Percentiles rank a stretch among this genome's conserved stretches.
Conservation (phyloP, 768 basidiomycete species). For the Gautieria morchelliformis region DNA sequence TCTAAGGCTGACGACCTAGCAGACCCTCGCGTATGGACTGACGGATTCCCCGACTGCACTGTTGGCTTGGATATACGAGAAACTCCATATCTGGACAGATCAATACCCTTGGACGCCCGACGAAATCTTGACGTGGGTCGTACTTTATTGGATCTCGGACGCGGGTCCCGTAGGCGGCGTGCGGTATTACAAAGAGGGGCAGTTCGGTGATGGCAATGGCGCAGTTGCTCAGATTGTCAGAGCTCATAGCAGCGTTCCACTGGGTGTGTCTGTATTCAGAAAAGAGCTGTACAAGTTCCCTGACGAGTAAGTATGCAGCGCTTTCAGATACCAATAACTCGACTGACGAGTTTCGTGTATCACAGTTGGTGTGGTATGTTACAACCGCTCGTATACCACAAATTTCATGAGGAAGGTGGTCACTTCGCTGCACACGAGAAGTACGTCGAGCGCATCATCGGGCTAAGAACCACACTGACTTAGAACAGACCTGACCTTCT, state of each 20-base stretch:
- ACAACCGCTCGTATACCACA: conserved; percentile 16
- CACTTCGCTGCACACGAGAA: conserved; percentile 50
- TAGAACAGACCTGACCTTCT: conserved; percentile 32
- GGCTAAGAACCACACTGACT: conserved; percentile 19
- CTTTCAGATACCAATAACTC: neutral
- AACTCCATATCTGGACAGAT: conserved; percentile 34
- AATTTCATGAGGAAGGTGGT: conserved; percentile 40
- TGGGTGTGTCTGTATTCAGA: conserved; percentile 40
- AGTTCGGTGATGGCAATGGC: neutral
- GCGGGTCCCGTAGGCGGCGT: conserved; percentile 42
- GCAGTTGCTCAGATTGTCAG: neutral
- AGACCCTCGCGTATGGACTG: conserved; percentile 44
- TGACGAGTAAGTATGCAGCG: neutral
- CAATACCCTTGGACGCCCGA: conserved; percentile 48
- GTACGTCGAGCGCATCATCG: conserved; percentile 36
- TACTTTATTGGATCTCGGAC: conserved; percentile 49
- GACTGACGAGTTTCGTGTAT: neutral
- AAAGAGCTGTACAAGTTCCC: neutral
- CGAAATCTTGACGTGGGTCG: conserved; percentile 54
- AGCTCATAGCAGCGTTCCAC: neutral
- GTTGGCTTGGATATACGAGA: conserved; percentile 39
- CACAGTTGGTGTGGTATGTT: neutral
- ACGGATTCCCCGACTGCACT: conserved; percentile 49
- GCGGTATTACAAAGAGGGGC: conserved; percentile 1
- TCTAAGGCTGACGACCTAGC: conserved; percentile 31